phyloP scores from a whole-genome alignment of 2,329 filamentous ascomycete genomes.

The Diaporthe vexans region DNA sequence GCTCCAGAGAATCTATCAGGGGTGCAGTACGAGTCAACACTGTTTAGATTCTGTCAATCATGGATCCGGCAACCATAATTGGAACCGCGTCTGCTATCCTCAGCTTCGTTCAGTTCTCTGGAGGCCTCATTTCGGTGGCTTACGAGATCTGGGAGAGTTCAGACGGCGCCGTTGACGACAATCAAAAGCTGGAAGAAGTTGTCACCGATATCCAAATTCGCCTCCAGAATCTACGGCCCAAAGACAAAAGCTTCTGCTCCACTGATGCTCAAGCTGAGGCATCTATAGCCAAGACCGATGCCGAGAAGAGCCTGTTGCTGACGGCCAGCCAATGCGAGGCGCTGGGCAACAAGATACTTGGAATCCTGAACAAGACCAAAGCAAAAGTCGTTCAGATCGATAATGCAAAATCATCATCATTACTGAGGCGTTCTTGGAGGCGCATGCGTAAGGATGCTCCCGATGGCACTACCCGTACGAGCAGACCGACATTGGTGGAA shows the following conservation, averaged over 20 bases:
- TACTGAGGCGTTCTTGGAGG: not conserved
- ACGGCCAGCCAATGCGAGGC: not conserved
- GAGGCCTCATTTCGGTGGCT: not conserved
- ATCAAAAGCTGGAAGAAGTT: not conserved
- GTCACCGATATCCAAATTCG: not conserved
- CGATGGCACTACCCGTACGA: not conserved
- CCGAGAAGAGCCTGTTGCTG: not conserved
- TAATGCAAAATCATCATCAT: not conserved
- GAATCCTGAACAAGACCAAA: not conserved
- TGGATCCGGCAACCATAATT: conserved; percentile 10
- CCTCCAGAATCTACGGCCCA: not conserved
- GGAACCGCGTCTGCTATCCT: conserved; percentile 1
- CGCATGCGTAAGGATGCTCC: not conserved
- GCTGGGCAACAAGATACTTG: not conserved
- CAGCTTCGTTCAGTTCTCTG: conserved; percentile 3
- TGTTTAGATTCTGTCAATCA: not conserved
- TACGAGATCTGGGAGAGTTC: not conserved
- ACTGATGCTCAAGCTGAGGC: not conserved
- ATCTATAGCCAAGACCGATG: not conserved
- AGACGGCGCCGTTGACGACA: not conserved
- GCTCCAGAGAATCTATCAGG: too few species aligned
- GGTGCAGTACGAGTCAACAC: not conserved
- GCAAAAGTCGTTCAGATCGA: not conserved
- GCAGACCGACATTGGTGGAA: not conserved
- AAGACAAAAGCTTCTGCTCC: not conserved